Conservation (phyloP, 1,284 basidiomycete species). For the Cryptococcus sp. region DNA sequence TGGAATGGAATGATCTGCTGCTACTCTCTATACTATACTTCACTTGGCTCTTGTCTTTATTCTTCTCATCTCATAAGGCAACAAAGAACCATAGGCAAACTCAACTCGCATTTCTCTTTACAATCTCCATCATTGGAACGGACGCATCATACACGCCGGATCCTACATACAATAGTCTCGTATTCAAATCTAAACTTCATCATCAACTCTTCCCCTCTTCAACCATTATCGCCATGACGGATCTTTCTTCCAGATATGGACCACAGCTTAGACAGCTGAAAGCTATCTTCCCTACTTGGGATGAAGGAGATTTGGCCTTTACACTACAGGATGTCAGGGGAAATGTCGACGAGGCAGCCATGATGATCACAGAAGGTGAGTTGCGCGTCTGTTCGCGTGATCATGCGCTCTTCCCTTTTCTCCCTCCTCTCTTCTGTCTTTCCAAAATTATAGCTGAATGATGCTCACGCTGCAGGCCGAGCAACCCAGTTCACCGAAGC, state of each 20-base stretch:
- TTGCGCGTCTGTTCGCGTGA: not conserved
- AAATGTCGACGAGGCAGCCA: conserved; percentile 45
- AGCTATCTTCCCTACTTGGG: conserved; percentile 48
- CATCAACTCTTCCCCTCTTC: conserved; percentile 2
- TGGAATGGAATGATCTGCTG: no score
- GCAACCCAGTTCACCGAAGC: conserved; percentile 48
- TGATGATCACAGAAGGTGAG: conserved; percentile 48
- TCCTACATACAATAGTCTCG: not conserved
- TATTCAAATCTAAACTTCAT: conserved; percentile 1
- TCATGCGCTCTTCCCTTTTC: not conserved
- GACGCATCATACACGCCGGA: not conserved
- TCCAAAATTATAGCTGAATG: not conserved
- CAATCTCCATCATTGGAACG: no score
- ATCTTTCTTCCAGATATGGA: conserved; percentile 40
- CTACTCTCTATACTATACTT: no score
- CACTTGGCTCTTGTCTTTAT: not conserved
- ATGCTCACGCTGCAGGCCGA: conserved; percentile 32
- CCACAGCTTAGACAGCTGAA: conserved; percentile 40
- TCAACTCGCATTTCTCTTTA: not conserved
- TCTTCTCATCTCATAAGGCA: not conserved
- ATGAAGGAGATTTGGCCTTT: conserved; percentile 42
- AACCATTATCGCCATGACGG: conserved; percentile 35
- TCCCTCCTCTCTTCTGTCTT: not conserved
- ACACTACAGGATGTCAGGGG: conserved; percentile 47
- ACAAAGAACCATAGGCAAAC: not conserved